Evolutionary conservation across 176 grass and related monocot genomes (phyloP).

Genomic region (Panicum miliaceum): DNA sequence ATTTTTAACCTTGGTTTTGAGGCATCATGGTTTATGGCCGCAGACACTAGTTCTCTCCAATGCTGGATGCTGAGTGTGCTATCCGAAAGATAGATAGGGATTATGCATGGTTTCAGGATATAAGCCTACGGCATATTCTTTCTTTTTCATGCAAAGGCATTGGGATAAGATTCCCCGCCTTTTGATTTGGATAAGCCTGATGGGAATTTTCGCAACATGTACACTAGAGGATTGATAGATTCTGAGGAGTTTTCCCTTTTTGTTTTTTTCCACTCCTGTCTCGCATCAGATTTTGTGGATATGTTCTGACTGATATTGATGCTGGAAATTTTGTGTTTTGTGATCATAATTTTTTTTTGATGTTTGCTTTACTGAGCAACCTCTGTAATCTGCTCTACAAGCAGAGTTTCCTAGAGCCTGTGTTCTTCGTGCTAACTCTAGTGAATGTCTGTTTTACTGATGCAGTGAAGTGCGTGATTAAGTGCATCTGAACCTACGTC

Average conservation of each 20-base stretch:
- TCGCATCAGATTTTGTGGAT: neutral
- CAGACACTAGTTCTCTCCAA: neutral
- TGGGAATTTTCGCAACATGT: neutral
- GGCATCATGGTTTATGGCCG: neutral
- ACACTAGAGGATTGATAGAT: neutral
- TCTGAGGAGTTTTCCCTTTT: neutral
- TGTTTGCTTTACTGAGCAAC: neutral
- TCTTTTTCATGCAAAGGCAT: neutral
- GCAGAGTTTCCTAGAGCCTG: no score
- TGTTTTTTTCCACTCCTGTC: neutral
- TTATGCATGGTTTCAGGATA: no score
- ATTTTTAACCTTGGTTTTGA: neutral
- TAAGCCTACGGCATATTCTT: no score
- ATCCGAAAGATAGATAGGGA: neutral
- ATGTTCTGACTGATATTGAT: neutral
- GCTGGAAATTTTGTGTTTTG: neutral
- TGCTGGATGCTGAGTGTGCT: neutral
- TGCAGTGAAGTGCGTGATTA: constrained; percentile 7
- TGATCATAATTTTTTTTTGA: neutral
- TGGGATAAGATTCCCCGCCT: neutral
- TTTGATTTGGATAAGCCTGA: neutral
- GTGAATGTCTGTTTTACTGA: neutral
- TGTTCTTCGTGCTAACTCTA: neutral
- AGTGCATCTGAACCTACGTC: neutral
- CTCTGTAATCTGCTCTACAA: neutral